These are phyloP conservation scores for Ormosia semicastrata DNA, from an alignment of 306 rosid species.

Conservation along the genomic window DNA sequence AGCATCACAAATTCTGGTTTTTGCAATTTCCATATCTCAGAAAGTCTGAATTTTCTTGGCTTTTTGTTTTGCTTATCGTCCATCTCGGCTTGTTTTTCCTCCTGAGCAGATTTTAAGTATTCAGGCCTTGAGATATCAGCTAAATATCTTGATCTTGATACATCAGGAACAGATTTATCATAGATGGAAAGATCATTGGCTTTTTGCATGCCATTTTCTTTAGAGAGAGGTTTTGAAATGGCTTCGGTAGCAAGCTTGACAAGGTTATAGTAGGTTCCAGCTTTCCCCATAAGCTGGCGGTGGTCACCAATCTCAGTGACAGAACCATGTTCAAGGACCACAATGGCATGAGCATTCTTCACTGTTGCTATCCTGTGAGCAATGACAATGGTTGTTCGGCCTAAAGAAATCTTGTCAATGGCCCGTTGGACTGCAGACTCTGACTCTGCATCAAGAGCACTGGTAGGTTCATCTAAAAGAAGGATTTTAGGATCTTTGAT, in stretches of 20 bases:
- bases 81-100: conserved; percentile 33
- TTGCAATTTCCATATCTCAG: conserved; percentile 70
- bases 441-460: conserved; percentile 86
- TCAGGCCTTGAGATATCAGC: conserved; percentile 22
- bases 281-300: conserved; percentile 64
- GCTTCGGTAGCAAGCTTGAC: conserved; percentile 73
- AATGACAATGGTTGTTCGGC: conserved; percentile 78
- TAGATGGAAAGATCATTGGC: conserved; percentile 30
- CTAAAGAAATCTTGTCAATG: conserved; percentile 73
- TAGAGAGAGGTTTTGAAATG: conserved; percentile 35
- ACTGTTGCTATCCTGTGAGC: conserved; percentile 91
- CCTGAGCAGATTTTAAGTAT: conserved; percentile 26
- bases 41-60: conserved; percentile 38
- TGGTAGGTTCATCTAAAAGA: conserved; percentile 91
- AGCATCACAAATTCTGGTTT: conserved; percentile 63
- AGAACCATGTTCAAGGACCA: conserved; percentile 73
- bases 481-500: conserved; percentile 79
- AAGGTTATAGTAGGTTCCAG: conserved; percentile 70
- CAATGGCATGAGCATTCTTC: conserved; percentile 65
- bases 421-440: conserved; percentile 76
- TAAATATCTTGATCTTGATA: conserved; percentile 29
- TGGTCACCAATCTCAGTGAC: conserved; percentile 78
- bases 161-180: conserved; percentile 40
- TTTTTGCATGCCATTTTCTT: conserved; percentile 27
- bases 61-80: conserved; percentile 38